Percentiles rank a stretch among this genome's conserved stretches.
Evolutionary conservation across 306 rosid species (phyloP).

Genomic region (Cajanus cajan): DNA sequence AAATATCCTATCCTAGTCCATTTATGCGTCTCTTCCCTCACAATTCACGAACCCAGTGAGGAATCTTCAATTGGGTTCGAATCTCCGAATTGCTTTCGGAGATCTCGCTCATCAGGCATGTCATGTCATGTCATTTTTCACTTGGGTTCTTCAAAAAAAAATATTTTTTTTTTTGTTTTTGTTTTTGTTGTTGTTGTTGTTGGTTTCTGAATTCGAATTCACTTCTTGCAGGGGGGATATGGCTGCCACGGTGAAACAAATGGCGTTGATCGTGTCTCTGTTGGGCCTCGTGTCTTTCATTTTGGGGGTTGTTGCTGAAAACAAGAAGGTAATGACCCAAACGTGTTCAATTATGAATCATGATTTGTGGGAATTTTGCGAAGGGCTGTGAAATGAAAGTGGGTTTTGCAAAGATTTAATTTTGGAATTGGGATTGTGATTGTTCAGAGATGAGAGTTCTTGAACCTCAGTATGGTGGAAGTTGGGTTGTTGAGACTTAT

Average conservation of each 20-base stretch:
- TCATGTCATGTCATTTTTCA: too few species aligned
- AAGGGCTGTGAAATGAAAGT: too few species aligned
- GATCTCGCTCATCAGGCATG: too few species aligned
- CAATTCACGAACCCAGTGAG: too few species aligned
- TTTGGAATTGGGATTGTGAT: neutral
- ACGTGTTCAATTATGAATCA: neutral
- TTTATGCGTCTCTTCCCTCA: too few species aligned
- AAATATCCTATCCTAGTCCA: too few species aligned
- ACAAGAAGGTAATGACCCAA: slow-evolving; percentile 34
- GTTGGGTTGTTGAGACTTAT: neutral
- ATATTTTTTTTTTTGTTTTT: neutral
- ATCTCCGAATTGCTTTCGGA: too few species aligned
- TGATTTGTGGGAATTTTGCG: neutral
- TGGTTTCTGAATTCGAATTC: neutral
- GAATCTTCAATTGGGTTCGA: too few species aligned
- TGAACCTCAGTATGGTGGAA: neutral
- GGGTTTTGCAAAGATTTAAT: too few species aligned
- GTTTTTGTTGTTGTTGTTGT: neutral
- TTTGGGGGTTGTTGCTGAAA: slow-evolving; percentile 41
- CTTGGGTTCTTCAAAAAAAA: too few species aligned
- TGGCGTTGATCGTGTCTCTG: neutral
- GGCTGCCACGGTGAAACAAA: slow-evolving; percentile 35
- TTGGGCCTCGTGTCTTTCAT: slow-evolving; percentile 32
- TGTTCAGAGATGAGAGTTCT: neutral
- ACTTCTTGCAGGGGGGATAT: slow-evolving; percentile 19